phyloP scores from a whole-genome alignment of 192 early-diverging fungal species.

The Coemansia sp. region DNA sequence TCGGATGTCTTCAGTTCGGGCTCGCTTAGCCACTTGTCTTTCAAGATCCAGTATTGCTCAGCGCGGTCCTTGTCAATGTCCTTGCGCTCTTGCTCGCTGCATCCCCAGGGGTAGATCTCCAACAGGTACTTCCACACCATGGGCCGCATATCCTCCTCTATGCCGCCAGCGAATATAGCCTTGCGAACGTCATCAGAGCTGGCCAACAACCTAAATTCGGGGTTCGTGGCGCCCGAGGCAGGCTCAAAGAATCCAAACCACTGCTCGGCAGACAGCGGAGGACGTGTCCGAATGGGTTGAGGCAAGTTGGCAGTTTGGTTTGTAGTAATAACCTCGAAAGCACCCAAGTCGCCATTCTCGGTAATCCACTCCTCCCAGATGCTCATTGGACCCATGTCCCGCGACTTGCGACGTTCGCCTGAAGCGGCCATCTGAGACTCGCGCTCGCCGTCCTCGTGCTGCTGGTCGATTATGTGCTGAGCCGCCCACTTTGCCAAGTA shows the following conservation, averaged over 20 bases:
- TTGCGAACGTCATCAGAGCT: slow-evolving; percentile 59
- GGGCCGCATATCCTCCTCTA: slow-evolving; percentile 77
- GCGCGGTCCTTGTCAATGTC: slow-evolving; percentile 60
- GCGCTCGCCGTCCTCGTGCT: slow-evolving; percentile 53
- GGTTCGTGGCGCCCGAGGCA: slow-evolving; percentile 9
- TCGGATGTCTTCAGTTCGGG: slow-evolving; percentile 58
- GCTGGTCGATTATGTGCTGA: slow-evolving; percentile 55
- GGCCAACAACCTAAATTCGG: slow-evolving; percentile 51
- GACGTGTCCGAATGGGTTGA: slow-evolving; percentile 49
- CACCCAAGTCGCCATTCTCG: slow-evolving; percentile 46
- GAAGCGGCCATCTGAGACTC: slow-evolving; percentile 30
- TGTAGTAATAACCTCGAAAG: slow-evolving; percentile 52
- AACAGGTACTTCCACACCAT: slow-evolving; percentile 92
- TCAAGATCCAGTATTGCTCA: slow-evolving; percentile 66
- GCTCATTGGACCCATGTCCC: slow-evolving; percentile 21
- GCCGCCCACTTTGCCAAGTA: slow-evolving; percentile 83
- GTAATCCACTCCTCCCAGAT: slow-evolving; percentile 58
- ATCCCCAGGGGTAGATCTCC: slow-evolving; percentile 82
- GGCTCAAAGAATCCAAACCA: slow-evolving; percentile 76
- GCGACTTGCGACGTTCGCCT: slow-evolving; percentile 4
- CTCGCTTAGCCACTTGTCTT: slow-evolving; percentile 68
- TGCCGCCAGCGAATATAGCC: slow-evolving; percentile 73
- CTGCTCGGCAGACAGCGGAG: slow-evolving; percentile 62
- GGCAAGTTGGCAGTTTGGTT: slow-evolving; percentile 37
- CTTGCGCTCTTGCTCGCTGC: slow-evolving; percentile 71